Percentiles rank a stretch among this genome's conserved stretches.
These are phyloP conservation scores for Eremochloa ophiuroides DNA, from an alignment of 176 grass and related monocot genomes.

Conservation along the genomic window DNA sequence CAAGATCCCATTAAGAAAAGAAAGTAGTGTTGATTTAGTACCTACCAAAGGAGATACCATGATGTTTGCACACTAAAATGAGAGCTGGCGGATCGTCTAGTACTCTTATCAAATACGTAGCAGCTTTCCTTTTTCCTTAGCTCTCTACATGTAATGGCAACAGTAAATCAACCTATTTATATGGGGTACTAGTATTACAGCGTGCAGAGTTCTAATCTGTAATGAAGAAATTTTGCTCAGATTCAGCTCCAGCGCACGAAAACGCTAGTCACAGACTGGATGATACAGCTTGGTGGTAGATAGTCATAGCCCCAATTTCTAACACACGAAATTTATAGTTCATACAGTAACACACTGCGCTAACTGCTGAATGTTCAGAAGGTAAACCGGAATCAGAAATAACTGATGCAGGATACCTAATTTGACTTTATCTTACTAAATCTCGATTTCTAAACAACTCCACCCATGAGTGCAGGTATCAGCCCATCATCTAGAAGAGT, in stretches of 20 bases:
- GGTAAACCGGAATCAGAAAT: not conserved
- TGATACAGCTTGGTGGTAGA: not conserved
- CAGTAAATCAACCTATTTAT: not conserved
- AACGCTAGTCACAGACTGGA: not conserved
- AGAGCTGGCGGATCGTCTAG: not conserved
- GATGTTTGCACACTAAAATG: not conserved
- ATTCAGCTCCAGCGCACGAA: not conserved
- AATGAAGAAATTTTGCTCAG: not conserved
- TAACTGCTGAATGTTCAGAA: not conserved
- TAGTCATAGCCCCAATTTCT: not conserved
- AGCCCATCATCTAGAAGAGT: not conserved
- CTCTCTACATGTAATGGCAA: not conserved
- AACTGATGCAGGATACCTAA: not conserved
- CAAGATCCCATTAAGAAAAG: conserved; percentile 8
- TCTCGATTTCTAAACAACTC: not conserved
- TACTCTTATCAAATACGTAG: not conserved
- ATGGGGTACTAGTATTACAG: not conserved
- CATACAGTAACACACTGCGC: not conserved
- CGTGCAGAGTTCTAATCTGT: not conserved
- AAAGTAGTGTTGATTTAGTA: not conserved
- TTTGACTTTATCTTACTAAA: not conserved
- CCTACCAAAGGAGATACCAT: not conserved
- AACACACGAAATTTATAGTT: not conserved
- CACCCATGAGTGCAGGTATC: not conserved
- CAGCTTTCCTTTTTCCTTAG: not conserved